Evolutionary conservation across 2,329 filamentous ascomycete genomes (phyloP).

Genomic region (Clarireedia monteithiana): DNA sequence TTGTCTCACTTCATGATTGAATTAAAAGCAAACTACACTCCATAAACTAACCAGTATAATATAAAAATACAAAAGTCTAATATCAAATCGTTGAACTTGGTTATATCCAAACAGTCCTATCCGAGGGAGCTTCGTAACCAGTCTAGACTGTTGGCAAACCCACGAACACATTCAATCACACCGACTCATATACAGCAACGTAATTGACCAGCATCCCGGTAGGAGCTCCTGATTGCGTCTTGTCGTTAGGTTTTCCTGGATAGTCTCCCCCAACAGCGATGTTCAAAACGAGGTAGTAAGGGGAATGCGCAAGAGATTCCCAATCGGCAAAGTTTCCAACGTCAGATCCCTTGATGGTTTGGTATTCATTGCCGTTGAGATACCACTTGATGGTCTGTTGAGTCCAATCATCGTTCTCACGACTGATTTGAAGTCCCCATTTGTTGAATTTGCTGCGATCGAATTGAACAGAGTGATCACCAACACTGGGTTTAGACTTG

Average conservation of each 20-base stretch:
- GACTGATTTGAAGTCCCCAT: not conserved
- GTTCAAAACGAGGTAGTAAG: slow-evolving; percentile 17
- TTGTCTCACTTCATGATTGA: too few relatives aligned
- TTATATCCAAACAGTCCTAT: too few relatives aligned
- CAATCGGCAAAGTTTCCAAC: slow-evolving; percentile 9
- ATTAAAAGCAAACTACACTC: too few relatives aligned
- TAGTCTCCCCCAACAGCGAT: slow-evolving; percentile 19
- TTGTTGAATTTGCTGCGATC: not conserved
- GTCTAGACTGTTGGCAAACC: too few relatives aligned
- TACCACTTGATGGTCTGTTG: not conserved
- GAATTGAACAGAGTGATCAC: not conserved
- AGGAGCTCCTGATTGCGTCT: slow-evolving; percentile 11
- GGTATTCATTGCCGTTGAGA: not conserved
- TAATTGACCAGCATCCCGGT: slow-evolving; percentile 21
- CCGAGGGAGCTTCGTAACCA: too few relatives aligned
- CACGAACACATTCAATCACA: too few relatives aligned
- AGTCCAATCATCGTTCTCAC: not conserved
- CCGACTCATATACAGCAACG: slow-evolving; percentile 14
- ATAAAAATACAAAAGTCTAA: too few relatives aligned
- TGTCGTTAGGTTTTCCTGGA: slow-evolving; percentile 10
- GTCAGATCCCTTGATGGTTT: slow-evolving; percentile 6
- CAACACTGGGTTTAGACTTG: not conserved
- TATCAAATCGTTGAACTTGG: too few relatives aligned
- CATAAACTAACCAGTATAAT: too few relatives aligned
- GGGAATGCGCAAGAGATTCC: slow-evolving; percentile 9